These are phyloP conservation scores for Beverwykella pulmonaria DNA, from an alignment of 495 filamentous ascomycete genomes.

Conservation along the genomic window DNA sequence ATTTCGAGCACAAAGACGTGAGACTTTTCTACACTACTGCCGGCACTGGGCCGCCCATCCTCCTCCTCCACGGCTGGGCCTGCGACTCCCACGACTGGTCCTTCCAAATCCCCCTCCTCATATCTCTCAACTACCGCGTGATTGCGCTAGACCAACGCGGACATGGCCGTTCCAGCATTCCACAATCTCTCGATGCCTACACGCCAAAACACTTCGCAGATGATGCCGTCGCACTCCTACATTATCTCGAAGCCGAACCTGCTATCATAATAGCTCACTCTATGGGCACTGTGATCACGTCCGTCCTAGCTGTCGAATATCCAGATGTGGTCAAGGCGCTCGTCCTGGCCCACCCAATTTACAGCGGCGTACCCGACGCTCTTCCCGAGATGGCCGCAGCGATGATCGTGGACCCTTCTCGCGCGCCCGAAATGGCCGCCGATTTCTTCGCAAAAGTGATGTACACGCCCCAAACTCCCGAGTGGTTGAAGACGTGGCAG, in stretches of 20 bases:
- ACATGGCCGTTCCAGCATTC: slow-evolving; percentile 27
- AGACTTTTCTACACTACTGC: slow-evolving; percentile 22
- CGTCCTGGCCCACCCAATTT: slow-evolving; percentile 29
- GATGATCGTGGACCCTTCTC: background rate
- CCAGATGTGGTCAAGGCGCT: slow-evolving; percentile 19
- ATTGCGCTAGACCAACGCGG: slow-evolving; percentile 29
- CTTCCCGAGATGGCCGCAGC: background rate
- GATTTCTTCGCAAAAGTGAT: slow-evolving; percentile 4
- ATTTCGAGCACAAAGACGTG: background rate
- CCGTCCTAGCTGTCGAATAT: slow-evolving; percentile 18
- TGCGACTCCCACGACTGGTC: slow-evolving; percentile 31
- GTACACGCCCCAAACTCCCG: slow-evolving; percentile 16
- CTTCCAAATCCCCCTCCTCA: slow-evolving; percentile 24
- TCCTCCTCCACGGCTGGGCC: slow-evolving; percentile 30
- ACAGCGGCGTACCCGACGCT: slow-evolving; percentile 2
- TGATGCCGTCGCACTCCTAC: slow-evolving; percentile 13
- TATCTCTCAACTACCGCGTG: slow-evolving; percentile 14
- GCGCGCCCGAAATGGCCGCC: background rate
- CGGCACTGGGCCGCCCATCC: slow-evolving; percentile 6
- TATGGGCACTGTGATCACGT: slow-evolving; percentile 26
- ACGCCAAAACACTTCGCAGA: background rate
- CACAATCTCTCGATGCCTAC: slow-evolving; percentile 1
- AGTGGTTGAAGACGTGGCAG: slow-evolving; percentile 28
- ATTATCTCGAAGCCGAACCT: slow-evolving; percentile 12
- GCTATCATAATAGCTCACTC: slow-evolving; percentile 29